A percentile compares a stretch with the other conserved stretches of the same genome.
Evolutionary conservation across 192 early-diverging fungal genomes (phyloP).

Genomic region (Umbelopsis vinacea): DNA sequence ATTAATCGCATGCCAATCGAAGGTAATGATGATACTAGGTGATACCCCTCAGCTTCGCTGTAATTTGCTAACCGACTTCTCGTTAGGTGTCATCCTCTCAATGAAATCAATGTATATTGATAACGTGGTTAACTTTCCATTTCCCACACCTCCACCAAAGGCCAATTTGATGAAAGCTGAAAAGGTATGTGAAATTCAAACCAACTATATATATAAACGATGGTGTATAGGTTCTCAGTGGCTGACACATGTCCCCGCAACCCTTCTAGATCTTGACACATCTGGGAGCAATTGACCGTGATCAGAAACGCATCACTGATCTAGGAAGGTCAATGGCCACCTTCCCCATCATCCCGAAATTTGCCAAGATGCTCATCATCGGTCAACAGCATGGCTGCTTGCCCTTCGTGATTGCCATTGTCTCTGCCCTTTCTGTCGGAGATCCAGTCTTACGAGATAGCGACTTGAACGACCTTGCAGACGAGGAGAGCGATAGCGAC

Average conservation of each 20-base stretch:
- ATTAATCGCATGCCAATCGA: constrained; percentile 95
- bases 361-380: constrained; percentile 88
- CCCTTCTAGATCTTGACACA: constrained; percentile 61
- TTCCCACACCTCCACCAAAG: constrained; percentile 90
- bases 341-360: constrained; percentile 92
- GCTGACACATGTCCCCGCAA: neutral
- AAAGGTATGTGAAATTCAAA: constrained; percentile 35
- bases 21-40: constrained; percentile 35
- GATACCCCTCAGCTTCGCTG: neutral
- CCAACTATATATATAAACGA: neutral
- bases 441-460: constrained; percentile 89
- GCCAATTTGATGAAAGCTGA: constrained; percentile 80
- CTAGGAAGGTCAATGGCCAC: constrained; percentile 87
- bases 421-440: constrained; percentile 90
- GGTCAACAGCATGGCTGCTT: constrained; percentile 87
- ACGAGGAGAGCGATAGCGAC: constrained; percentile 58
- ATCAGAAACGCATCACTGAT: constrained; percentile 73
- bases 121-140: constrained; percentile 95
- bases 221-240: neutral
- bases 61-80: neutral
- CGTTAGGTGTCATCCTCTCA: constrained; percentile 80
- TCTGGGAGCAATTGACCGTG: constrained; percentile 73
- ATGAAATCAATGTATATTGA: constrained; percentile 99
- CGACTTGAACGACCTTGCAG: constrained; percentile 61
- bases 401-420: constrained; percentile 88